Evolutionary conservation across 177 flowering plant species (phyloP), one percentile per base, ranked within the genome.

Genomic region (Telopea speciosissima): DNA sequence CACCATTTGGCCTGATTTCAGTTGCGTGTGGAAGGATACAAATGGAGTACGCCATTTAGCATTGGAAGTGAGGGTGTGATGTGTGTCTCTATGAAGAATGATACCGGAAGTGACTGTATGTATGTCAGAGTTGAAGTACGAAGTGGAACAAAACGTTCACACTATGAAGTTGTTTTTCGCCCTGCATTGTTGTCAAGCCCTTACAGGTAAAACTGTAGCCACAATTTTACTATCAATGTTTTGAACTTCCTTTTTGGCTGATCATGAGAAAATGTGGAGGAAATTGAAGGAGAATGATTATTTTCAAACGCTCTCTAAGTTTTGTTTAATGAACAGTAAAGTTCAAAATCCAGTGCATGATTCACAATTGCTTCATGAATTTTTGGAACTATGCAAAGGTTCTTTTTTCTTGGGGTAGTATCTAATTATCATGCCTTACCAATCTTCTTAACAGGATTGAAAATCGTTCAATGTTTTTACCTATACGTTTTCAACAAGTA

Each of bases 21-120:
- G 98, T 74, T 96, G 81, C 83, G 85, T 62, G 61, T 89, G 68
- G 87, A 88, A 65, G 98, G 97, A 62, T 91, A 88, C 79, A 69
- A 78, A 24, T 96, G 99, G 99, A 96, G 99, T 77, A 70, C 81
- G 31, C 91, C 98, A 61, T 96, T 93, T 80, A 89, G 93, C 75
- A 83, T 96, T 72, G 83, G 74, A 31, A 77, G 70, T 80, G 99
- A 91, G 85, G 98, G 99, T 49, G 54, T 79, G 45, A 88, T 90
- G 92, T 76, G 87, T 63, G 75, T 88, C 73, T 74, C 73, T 63
- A 79, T 96, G 85, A 86, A 81, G 76, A 86, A 71, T 71, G 86
- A 89, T 52, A 42, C 36, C n/a, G 87, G 83, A 36, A 65, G 67
- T 65, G 79, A 78, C 59, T 78, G 72, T 60, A 73, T 81, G 70